Base-by-base conservation (phyloP, 2,329 filamentous ascomycete species). In the Coniella vitis region DNA sequence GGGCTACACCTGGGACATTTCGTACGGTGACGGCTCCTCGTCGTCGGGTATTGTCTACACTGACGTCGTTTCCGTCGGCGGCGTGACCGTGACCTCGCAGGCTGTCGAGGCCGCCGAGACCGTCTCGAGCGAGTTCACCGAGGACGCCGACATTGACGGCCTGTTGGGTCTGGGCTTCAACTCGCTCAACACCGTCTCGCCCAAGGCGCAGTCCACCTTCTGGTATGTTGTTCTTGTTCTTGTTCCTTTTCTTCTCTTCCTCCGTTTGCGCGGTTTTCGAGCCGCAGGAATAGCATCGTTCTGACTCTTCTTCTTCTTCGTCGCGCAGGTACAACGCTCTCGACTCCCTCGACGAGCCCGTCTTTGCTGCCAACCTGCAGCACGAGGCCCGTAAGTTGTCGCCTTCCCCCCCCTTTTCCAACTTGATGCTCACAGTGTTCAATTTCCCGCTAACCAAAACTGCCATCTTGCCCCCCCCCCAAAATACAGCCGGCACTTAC, bases 121-220 rank as follows among this genome's bases (percentile, higher is more conserved):
- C 2, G 75, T 85, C 47, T 83, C 78, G 37, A 54, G 64, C 13
- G 61, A 60, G 38, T 68, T 68, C 53, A 62, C 61, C 38, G 49
- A 55, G 32, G 65, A 68, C 38, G 49, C 57, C 19, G 58, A 58
- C 2, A 56, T 60, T 17, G 59, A 58, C 21, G 63, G 63, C 13
- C 70, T 86, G 13, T 69, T 85, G 19, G 82, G 82, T 12, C 71
- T 85, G 25, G 81, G 72, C 2, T 84, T 84, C 63, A 73, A 73
- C 41, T 67, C 60, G 7, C 70, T 83, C 61, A 84, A 84, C 56
- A 79, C 74, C 10, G 72, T 83, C 51, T 57, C 68, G 46, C 80
- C 81, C 4, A 67, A 4, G 64, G 67, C 46, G 74, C 81, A 61
- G 76, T 66, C 63, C 35, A 74, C 70, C 0, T 61, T 59, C 46